These are phyloP conservation scores for Phytophthora citricola DNA, from an alignment of 352 stramenopile genomes.

Conservation along the genomic window DNA sequence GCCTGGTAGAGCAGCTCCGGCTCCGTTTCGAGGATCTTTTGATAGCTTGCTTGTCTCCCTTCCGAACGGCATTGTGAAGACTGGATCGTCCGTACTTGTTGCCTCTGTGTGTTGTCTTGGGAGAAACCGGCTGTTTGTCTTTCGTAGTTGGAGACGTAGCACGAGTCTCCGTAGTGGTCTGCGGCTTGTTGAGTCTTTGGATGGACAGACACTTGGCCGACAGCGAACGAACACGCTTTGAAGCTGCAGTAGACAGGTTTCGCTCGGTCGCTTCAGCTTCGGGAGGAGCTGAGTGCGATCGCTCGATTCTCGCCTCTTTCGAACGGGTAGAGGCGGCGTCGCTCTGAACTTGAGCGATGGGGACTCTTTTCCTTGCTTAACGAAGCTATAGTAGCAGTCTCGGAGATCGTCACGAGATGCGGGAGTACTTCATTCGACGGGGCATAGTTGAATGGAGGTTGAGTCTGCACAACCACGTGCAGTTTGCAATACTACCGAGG, in stretches of 20 bases:
- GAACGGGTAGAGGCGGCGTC: background rate
- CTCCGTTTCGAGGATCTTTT: constrained; percentile 10
- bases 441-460: constrained; percentile 18
- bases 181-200: background rate
- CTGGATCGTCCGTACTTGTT: constrained; percentile 5
- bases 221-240: constrained; percentile 17
- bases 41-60: constrained; percentile 9
- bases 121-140: constrained; percentile 2
- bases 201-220: constrained; percentile 33
- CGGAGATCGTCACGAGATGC: constrained; percentile 63
- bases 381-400: constrained; percentile 55
- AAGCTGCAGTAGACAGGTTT: constrained; percentile 4
- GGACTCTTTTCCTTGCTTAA: constrained; percentile 17
- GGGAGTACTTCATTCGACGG: constrained; percentile 62
- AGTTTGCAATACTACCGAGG: constrained; percentile 15
- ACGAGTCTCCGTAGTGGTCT: constrained; percentile 3
- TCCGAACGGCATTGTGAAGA: constrained; percentile 8
- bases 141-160: constrained; percentile 2
- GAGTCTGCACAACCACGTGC: constrained; percentile 3
- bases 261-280: constrained; percentile 31
- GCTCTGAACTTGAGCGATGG: background rate
- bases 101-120: background rate
- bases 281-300: constrained; percentile 36
- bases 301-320: constrained; percentile 27
- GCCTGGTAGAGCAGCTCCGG: constrained; percentile 3